These are phyloP conservation scores for Iris macrosiphon DNA, from an alignment of 106 monocot species.

Conservation along the genomic window DNA sequence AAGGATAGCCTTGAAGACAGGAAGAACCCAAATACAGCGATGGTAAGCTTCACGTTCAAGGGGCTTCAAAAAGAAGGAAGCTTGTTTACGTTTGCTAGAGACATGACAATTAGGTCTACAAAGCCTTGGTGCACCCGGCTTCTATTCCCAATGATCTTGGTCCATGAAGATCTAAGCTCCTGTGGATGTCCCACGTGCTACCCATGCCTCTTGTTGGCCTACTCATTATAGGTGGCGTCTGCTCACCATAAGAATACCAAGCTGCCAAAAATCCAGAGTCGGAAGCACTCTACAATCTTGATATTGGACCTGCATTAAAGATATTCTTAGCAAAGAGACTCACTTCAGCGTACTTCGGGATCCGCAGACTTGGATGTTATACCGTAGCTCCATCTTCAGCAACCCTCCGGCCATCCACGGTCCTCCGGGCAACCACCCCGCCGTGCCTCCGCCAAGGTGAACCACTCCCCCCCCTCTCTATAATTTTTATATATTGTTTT, in stretches of 20 bases:
- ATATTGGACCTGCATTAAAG: conserved; percentile 85
- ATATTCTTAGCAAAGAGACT: conserved; percentile 79
- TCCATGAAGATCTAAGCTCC: conserved; percentile 79
- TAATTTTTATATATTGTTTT: too few species aligned
- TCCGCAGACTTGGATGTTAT: too few species aligned
- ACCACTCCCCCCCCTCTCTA: too few species aligned
- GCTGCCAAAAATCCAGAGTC: conserved; percentile 43
- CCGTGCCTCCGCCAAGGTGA: too few species aligned
- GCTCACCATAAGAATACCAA: conserved; percentile 44
- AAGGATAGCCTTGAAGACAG: conserved; percentile 63
- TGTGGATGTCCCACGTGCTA: conserved; percentile 68
- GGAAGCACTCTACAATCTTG: conserved; percentile 71
- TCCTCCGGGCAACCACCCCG: too few species aligned
- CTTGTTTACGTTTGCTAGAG: conserved; percentile 76
- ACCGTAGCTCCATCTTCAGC: too few species aligned
- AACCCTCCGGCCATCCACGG: too few species aligned
- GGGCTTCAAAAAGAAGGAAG: conserved; percentile 88
- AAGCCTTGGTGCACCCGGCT: conserved; percentile 53
- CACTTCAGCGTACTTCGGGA: conserved; percentile 89
- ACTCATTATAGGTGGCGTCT: conserved; percentile 67
- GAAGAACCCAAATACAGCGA: conserved; percentile 26
- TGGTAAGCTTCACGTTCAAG: conserved; percentile 54
- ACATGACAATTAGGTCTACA: conserved; percentile 74
- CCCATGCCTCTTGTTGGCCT: conserved; percentile 93
- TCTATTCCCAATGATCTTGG: conserved; percentile 57